A percentile compares a stretch with the other conserved stretches of the same genome.
Evolutionary conservation across 352 stramenopile species (phyloP).

Genomic region (Hyaloperonospora arabidopsidis): DNA sequence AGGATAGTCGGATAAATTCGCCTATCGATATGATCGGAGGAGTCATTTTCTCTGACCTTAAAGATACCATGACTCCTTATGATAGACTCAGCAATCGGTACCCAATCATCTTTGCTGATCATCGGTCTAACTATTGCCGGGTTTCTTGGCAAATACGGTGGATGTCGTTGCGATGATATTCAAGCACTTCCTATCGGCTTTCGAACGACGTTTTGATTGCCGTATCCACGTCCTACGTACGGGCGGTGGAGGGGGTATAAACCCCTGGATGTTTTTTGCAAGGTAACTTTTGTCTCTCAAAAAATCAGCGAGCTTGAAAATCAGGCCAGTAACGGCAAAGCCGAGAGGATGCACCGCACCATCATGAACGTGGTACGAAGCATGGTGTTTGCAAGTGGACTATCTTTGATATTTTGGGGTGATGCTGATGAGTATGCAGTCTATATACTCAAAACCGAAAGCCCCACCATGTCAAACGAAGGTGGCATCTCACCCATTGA

Average conservation of each 20-base stretch:
- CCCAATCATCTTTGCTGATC: neutral
- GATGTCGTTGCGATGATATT: neutral
- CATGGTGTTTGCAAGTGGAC: no score
- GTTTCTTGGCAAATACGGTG: neutral
- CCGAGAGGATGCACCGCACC: neutral
- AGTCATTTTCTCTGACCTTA: neutral
- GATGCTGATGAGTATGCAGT: no score
- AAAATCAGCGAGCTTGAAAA: neutral
- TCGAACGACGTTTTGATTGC: neutral
- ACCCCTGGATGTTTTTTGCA: neutral
- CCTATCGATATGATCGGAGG: neutral
- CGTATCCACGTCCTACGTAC: neutral
- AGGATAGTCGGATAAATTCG: neutral
- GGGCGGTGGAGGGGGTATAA: neutral
- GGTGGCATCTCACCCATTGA: no score
- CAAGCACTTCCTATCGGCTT: neutral
- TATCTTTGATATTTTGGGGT: no score
- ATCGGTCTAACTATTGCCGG: neutral
- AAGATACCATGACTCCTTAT: neutral
- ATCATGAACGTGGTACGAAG: constrained; percentile 19
- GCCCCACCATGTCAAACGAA: no score
- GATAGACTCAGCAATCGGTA: neutral
- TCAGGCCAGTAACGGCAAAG: neutral
- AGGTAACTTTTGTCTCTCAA: neutral
- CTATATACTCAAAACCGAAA: no score